phyloP scores from a whole-genome alignment of 106 monocot species.

The Ottelia alismoides region DNA sequence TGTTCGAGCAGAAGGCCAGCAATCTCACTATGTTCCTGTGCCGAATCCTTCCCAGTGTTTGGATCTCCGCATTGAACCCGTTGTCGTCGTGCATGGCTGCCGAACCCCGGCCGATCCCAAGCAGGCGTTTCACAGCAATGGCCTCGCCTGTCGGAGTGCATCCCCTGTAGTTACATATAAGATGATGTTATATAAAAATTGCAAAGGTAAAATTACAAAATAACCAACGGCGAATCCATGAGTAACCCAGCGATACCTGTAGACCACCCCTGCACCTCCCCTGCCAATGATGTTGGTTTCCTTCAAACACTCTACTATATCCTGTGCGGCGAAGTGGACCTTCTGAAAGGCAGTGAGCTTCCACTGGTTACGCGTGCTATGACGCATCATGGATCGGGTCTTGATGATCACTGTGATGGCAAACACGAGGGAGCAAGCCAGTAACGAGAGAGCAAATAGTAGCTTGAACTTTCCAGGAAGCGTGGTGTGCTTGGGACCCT shows the following conservation, averaged over 20 bases:
- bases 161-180: too few relatives aligned
- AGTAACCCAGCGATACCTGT: too few relatives aligned
- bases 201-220: too few relatives aligned
- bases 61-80: slow-evolving; percentile 47
- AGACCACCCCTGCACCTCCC: slow-evolving; percentile 42
- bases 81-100: slow-evolving; percentile 20
- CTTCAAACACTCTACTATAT: slow-evolving; percentile 54
- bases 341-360: slow-evolving; percentile 71
- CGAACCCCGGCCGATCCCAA: slow-evolving; percentile 21
- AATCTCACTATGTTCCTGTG: slow-evolving; percentile 55
- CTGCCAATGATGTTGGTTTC: slow-evolving; percentile 47
- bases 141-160: slow-evolving; percentile 31
- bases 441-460: slow-evolving; percentile 24
- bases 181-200: too few relatives aligned
- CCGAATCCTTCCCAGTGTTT: slow-evolving; percentile 46
- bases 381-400: slow-evolving; percentile 10
- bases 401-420: slow-evolving; percentile 24
- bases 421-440: slow-evolving; percentile 35
- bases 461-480: slow-evolving; percentile 37
- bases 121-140: slow-evolving; percentile 42
- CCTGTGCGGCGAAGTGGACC: slow-evolving; percentile 35
- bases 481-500: neutral
- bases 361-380: slow-evolving; percentile 12
- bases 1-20: slow-evolving; percentile 37
- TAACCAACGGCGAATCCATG: too few relatives aligned